Base-by-base conservation (phyloP, 2,329 filamentous ascomycete species). In the Xylaria polymorpha region DNA sequence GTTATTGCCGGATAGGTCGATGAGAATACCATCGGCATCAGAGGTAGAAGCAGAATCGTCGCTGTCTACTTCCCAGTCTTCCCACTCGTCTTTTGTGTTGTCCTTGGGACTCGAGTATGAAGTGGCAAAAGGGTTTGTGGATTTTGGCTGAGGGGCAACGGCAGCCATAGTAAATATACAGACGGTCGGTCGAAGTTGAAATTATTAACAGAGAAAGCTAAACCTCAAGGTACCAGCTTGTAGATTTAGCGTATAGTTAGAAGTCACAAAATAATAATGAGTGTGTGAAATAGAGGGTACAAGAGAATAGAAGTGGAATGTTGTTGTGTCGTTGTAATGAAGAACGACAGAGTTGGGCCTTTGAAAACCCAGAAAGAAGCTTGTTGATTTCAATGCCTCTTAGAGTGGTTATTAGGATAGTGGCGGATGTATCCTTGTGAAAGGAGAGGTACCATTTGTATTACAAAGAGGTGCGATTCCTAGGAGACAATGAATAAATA, bases 41-140 rank as follows among this genome's bases (percentile, higher is more conserved):
- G 71, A 64, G n/a, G 60, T 9, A 14, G 62, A 46, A 37, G 39
- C 51, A 8, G 74, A 73, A n/a, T 76, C 74, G 48, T 72, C 71
- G 43, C 71, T 73, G 29, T 74, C 74, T 8, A 73, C 68, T 18
- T 78, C 76, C 78, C 78, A 79, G 41, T 79, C 77, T 63, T 79
- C 78, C 77, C 77, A 78, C 20, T 79, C 76, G 55, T 77, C 75
- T 63, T 68, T 74, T 5, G 56, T 73, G 32, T 76, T 70, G 35
- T 75, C 72, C 56, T 68, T 72, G 9, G 60, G 57, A 20, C 59
- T 72, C 8, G 67, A 46, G 46, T 70, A 58, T 43, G 69, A 6
- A 4, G 25, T 66, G 35, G 68, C 43, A 44, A 76, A 75, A 25
- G 72, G 75, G 61, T 73, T 76, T 22, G 67, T 74, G 18, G 67